Evolutionary conservation across 345 rosid species (phyloP).

Genomic region (Moringa oleifera): DNA sequence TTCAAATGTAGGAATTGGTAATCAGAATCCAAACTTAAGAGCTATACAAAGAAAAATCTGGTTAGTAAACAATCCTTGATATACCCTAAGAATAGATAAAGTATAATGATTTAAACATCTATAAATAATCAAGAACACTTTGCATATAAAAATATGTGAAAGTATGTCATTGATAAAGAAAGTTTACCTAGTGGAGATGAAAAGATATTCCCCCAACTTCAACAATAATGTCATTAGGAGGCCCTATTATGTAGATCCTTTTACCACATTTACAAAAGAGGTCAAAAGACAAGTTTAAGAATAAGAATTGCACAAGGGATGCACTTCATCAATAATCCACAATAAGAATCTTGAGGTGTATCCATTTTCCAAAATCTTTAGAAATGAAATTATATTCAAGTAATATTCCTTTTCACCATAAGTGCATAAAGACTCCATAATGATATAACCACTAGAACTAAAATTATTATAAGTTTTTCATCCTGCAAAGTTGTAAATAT

Average conservation of each 20-base stretch:
- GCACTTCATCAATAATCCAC: conserved; percentile 2
- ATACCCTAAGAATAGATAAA: no score
- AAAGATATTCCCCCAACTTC: conserved; percentile 95
- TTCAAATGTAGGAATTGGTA: no score
- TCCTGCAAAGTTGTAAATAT: not conserved
- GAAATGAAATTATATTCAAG: not conserved
- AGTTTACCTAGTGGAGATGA: conserved; percentile 99
- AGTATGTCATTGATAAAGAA: not conserved
- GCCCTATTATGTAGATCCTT: conserved; percentile 98
- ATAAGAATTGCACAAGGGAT: not conserved
- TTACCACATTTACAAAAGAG: conserved; percentile 6
- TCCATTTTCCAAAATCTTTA: not conserved
- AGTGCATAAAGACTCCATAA: not conserved
- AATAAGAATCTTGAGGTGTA: not conserved
- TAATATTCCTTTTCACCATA: not conserved
- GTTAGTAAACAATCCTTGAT: no score
- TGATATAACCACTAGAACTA: not conserved
- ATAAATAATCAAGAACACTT: no score
- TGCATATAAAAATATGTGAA: not conserved
- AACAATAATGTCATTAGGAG: conserved; percentile 82
- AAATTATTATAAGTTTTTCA: not conserved
- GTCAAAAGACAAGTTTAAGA: not conserved
- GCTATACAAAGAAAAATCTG: no score
- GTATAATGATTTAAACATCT: no score
- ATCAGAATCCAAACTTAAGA: not conserved